Evolutionary conservation across 2,329 filamentous ascomycete genomes (phyloP).

Genomic region (Pseudogymnoascus sp.): DNA sequence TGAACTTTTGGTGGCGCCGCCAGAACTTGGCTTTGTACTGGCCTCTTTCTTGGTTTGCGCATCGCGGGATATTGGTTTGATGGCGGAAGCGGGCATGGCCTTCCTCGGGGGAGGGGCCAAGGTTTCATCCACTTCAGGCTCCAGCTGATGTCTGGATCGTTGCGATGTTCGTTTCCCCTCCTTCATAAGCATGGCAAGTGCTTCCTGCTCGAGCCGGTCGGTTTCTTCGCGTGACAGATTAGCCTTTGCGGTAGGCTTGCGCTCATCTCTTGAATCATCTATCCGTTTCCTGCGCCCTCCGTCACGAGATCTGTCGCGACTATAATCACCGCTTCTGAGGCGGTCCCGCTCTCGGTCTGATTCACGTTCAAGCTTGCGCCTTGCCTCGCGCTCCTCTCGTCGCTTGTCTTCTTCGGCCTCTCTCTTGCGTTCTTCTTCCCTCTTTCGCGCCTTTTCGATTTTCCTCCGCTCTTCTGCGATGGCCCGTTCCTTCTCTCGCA

Average conservation of each 20-base stretch:
- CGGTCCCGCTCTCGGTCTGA: constrained; percentile 20
- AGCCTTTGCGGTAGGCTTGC: constrained; percentile 17
- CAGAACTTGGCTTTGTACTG: neutral
- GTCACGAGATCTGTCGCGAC: constrained; percentile 1
- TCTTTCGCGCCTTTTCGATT: constrained; percentile 49
- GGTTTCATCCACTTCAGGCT: constrained; percentile 30
- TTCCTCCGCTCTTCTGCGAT: constrained; percentile 57
- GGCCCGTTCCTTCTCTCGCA: constrained; percentile 50
- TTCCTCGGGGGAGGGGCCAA: constrained; percentile 32
- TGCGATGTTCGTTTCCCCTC: constrained; percentile 28
- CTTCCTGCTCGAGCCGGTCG: constrained; percentile 30
- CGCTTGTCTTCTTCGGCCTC: constrained; percentile 42
- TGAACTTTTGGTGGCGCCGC: constrained; percentile 1
- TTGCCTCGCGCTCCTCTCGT: constrained; percentile 31
- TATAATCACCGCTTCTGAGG: constrained; percentile 23
- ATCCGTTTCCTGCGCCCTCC: constrained; percentile 14
- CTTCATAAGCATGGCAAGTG: constrained; percentile 30
- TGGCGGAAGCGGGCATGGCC: constrained; percentile 29
- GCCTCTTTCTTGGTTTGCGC: constrained; percentile 20
- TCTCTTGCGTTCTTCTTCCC: constrained; percentile 41
- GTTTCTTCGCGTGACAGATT: constrained; percentile 30
- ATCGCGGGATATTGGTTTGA: constrained; percentile 29
- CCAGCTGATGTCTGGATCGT: constrained; percentile 29
- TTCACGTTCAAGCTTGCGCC: constrained; percentile 26
- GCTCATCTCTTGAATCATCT: constrained; percentile 8